These are phyloP conservation scores for Cyberlindnera maritima DNA, from an alignment of 805 yeast genomes.

Conservation along the genomic window DNA sequence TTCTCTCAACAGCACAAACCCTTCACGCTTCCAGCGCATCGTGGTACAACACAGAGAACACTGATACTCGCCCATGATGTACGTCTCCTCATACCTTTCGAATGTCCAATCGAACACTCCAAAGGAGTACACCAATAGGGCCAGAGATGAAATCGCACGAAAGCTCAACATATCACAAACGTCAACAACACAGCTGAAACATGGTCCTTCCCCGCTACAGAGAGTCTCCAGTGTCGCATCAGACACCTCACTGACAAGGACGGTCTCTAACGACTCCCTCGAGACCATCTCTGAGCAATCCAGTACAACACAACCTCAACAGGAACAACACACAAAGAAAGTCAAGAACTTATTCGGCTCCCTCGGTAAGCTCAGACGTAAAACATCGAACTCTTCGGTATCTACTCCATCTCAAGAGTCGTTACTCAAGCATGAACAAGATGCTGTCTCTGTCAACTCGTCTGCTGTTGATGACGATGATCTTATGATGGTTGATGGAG, in stretches of 20 bases:
- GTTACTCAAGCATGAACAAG: constrained; percentile 4
- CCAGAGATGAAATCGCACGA: constrained; percentile 29
- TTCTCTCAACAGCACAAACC: background rate
- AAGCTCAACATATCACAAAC: constrained; percentile 20
- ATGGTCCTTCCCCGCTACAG: constrained; percentile 30
- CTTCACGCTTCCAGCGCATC: background rate
- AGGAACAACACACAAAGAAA: constrained; percentile 7
- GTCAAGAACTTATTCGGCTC: constrained; percentile 13
- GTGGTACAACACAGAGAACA: background rate
- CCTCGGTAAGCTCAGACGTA: constrained; percentile 17
- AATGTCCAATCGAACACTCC: constrained; percentile 26
- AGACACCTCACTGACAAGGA: constrained; percentile 23
- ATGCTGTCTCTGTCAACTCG: background rate
- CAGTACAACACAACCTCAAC: background rate
- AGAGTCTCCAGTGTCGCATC: constrained; percentile 25
- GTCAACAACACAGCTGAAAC: constrained; percentile 18
- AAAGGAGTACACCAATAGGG: constrained; percentile 28
- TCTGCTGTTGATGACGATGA: constrained; percentile 10
- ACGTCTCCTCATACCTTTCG: constrained; percentile 23
- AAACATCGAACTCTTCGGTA: constrained; percentile 10
- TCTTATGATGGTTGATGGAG: constrained; percentile 16
- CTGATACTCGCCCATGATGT: constrained; percentile 16
- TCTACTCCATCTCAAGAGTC: constrained; percentile 8
- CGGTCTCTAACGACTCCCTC: constrained; percentile 22
- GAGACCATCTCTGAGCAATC: constrained; percentile 17